Conservation (phyloP, 2,329 filamentous ascomycete genomes). For the Apiospora marii region DNA sequence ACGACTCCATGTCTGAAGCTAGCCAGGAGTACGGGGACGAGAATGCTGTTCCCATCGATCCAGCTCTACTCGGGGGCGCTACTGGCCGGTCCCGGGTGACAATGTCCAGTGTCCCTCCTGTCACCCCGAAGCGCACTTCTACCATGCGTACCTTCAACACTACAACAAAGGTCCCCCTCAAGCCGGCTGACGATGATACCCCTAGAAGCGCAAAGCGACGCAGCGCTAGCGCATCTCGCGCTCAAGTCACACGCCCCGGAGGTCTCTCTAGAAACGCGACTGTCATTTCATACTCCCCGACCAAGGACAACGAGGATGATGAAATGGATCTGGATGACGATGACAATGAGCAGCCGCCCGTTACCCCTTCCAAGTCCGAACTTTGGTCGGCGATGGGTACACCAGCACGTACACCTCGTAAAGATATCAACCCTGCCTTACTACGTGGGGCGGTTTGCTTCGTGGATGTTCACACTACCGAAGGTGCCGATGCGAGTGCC, state of each 20-base stretch:
- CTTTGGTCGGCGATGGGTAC: constrained; percentile 63
- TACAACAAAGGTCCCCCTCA: constrained; percentile 79
- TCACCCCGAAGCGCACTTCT: constrained; percentile 62
- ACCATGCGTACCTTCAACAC: constrained; percentile 71
- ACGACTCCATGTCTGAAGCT: constrained; percentile 64
- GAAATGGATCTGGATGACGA: constrained; percentile 34
- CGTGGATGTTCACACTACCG: constrained; percentile 83
- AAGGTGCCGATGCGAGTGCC: constrained; percentile 81
- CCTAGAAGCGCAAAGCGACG: constrained; percentile 57
- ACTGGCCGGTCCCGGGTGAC: constrained; percentile 30
- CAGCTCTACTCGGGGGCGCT: constrained; percentile 46
- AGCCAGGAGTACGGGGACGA: constrained; percentile 74
- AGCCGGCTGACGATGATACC: constrained; percentile 68
- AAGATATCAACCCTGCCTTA: constrained; percentile 59
- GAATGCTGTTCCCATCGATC: constrained; percentile 66
- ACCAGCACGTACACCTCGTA: constrained; percentile 63
- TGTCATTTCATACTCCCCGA: constrained; percentile 63
- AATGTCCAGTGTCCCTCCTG: constrained; percentile 47
- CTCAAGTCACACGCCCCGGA: constrained; percentile 52
- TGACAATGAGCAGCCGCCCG: constrained; percentile 39
- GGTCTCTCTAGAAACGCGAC: constrained; percentile 57
- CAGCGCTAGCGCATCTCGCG: constrained; percentile 58
- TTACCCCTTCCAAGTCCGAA: constrained; percentile 58
- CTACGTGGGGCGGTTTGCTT: constrained; percentile 79
- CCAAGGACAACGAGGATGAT: constrained; percentile 47